Percentiles rank a stretch among this genome's conserved stretches.
Conservation (phyloP, 371 early-diverging fungal species). For the Amoeboaphelidium occidentale region DNA sequence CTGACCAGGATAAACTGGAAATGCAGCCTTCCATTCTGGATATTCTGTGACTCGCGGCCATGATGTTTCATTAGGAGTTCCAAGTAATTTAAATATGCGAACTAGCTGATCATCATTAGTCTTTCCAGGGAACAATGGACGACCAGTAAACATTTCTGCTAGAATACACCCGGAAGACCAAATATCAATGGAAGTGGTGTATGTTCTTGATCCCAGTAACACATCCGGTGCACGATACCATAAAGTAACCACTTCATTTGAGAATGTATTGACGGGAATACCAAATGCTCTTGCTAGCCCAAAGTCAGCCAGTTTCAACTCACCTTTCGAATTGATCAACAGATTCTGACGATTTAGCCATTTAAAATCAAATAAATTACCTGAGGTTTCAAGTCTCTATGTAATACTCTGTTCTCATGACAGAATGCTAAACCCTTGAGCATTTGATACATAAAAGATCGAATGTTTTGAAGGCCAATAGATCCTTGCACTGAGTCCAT, state of each 20-base stretch:
- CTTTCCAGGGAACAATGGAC: conserved; percentile 87
- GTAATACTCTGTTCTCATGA: conserved; percentile 81
- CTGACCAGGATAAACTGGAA: not conserved
- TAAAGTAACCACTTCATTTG: conserved; percentile 93
- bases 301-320: conserved; percentile 82
- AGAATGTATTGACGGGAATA: conserved; percentile 64
- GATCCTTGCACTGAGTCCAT: conserved; percentile 28
- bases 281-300: conserved; percentile 90
- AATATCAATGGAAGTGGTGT: conserved; percentile 92
- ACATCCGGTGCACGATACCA: conserved; percentile 98
- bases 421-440: conserved; percentile 75
- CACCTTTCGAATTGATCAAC: conserved; percentile 59
- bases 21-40: conserved; percentile 47
- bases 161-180: conserved; percentile 98
- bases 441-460: conserved; percentile 59
- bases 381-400: conserved; percentile 88
- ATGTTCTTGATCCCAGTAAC: conserved; percentile 77
- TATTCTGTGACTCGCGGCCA: conserved; percentile 79
- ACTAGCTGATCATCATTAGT: conserved; percentile 70
- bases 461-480: not conserved
- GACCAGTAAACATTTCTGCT: conserved; percentile 56
- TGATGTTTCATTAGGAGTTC: conserved; percentile 15
- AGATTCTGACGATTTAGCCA: conserved; percentile 37
- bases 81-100: conserved; percentile 38
- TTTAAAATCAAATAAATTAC: conserved; percentile 10